A percentile compares a stretch with the other conserved stretches of the same genome.
These are phyloP conservation scores for Pistacia integerrima DNA, from an alignment of 345 rosid species.

Conservation along the genomic window DNA sequence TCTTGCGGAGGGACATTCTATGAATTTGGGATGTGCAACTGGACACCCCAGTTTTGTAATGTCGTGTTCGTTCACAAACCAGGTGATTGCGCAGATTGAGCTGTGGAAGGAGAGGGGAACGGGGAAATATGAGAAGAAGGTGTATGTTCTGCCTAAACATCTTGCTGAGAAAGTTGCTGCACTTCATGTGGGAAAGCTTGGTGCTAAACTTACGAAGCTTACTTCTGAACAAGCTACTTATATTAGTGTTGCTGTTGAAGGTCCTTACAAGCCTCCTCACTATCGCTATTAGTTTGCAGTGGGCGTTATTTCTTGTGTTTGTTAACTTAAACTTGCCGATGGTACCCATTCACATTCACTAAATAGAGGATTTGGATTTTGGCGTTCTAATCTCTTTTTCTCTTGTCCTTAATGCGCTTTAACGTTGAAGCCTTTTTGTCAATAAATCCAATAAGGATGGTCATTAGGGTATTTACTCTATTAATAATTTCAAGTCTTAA, in stretches of 20 bases:
- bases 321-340: too few species aligned
- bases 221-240: neutral
- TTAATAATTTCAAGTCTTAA: too few species aligned
- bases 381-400: too few species aligned
- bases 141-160: conserved; percentile 72
- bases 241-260: neutral
- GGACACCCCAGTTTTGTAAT: conserved; percentile 85
- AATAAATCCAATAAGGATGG: too few species aligned
- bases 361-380: too few species aligned
- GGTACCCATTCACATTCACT: too few species aligned
- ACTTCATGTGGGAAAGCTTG: conserved; percentile 37
- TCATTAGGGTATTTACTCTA: too few species aligned
- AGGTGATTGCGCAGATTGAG: conserved; percentile 79
- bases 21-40: conserved; percentile 79
- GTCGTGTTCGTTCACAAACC: conserved; percentile 66
- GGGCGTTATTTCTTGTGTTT: too few species aligned
- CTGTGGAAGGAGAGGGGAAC: conserved; percentile 63
- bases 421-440: too few species aligned
- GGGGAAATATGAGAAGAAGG: conserved; percentile 72
- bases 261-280: conserved; percentile 66
- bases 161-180: conserved; percentile 74
- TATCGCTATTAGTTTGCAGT: conserved; percentile 43
- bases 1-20: conserved; percentile 63
- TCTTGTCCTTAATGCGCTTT: too few species aligned
- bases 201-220: neutral